A percentile compares a stretch with the other conserved stretches of the same genome.
Conservation (phyloP, 495 filamentous ascomycete genomes). For the Podospora pseudoanserina region DNA sequence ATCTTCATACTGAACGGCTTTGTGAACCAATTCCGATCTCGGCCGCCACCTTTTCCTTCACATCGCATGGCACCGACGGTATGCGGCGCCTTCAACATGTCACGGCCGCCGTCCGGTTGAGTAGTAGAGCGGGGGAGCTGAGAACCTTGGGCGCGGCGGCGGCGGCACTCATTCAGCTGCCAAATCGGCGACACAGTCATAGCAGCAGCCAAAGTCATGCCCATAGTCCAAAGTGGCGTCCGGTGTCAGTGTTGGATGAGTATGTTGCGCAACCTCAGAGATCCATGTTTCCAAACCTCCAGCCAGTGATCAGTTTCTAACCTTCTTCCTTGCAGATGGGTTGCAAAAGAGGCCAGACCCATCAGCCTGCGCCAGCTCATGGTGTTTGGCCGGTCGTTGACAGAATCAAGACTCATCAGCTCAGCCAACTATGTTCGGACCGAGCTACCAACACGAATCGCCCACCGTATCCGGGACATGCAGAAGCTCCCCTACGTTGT, state of each 20-base stretch:
- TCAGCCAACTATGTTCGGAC: constrained; percentile 97
- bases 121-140: constrained; percentile 18
- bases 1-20: background rate
- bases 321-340: constrained; percentile 61
- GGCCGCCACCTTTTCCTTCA: background rate
- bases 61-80: constrained; percentile 45
- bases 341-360: constrained; percentile 74
- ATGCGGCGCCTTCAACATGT: constrained; percentile 47
- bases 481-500: constrained; percentile 95
- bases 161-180: constrained; percentile 17
- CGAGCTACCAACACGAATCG: constrained; percentile 88
- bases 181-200: constrained; percentile 9
- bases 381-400: constrained; percentile 86
- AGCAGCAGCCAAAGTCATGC: background rate
- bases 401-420: constrained; percentile 81
- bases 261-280: constrained; percentile 40
- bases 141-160: background rate
- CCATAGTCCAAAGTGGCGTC: constrained; percentile 66
- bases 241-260: constrained; percentile 83
- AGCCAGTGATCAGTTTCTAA: constrained; percentile 24
- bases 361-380: constrained; percentile 90
- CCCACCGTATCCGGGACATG: constrained; percentile 94
- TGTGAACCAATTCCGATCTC: constrained; percentile 2
- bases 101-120: constrained; percentile 41
- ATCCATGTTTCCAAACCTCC: background rate